Percentiles rank a stretch among this genome's conserved stretches.
Evolutionary conservation across 345 rosid genomes (phyloP).

Genomic region (Syzygium oleosum): DNA sequence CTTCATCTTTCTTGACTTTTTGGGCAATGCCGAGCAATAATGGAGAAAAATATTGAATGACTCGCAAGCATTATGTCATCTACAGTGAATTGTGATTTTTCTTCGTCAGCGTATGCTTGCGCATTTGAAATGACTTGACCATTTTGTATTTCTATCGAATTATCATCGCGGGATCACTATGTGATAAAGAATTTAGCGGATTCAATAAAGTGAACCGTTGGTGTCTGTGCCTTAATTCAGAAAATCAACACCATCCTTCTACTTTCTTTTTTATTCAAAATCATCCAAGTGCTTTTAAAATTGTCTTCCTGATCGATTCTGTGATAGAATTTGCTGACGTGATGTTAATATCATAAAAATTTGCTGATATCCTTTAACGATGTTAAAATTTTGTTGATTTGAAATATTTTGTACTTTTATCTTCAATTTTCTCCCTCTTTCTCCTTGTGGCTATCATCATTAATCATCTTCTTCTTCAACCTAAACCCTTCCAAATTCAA

Average conservation of each 20-base stretch:
- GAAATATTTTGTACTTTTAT: not conserved
- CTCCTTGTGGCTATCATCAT: not conserved
- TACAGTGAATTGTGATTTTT: not conserved
- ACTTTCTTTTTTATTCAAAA: not conserved
- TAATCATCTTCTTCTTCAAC: not conserved
- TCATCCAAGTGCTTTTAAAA: not conserved
- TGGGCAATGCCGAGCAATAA: not conserved
- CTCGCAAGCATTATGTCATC: too few relatives aligned
- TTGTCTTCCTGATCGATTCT: not conserved
- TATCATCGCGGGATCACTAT: not conserved
- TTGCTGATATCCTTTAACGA: not conserved
- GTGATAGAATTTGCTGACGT: not conserved
- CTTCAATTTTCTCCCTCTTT: not conserved
- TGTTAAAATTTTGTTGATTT: not conserved
- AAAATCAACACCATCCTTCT: not conserved
- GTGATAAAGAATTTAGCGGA: fast-evolving
- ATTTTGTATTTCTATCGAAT: not conserved
- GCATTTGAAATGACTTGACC: too few relatives aligned
- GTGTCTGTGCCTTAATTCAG: not conserved
- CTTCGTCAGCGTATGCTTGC: not conserved
- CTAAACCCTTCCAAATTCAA: not conserved
- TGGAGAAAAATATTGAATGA: too few relatives aligned
- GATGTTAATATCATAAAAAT: not conserved
- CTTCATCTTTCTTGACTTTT: not conserved
- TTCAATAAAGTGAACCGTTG: not conserved